Evolutionary conservation across 208 protist species (phyloP).

Genomic region (Acanthamoeba quina): DNA sequence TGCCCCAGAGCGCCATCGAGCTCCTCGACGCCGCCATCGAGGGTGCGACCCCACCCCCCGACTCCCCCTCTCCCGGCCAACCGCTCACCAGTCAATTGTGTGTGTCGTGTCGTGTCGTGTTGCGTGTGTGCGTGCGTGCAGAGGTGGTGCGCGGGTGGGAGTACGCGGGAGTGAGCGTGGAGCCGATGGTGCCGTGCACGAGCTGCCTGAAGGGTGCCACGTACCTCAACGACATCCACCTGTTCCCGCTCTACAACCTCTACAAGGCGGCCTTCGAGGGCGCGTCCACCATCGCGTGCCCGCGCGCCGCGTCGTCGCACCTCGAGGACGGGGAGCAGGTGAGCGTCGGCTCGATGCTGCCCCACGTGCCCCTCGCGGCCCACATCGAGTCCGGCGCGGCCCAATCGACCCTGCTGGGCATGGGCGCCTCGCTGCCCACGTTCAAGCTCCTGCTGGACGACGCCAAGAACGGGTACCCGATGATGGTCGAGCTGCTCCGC

Average conservation of each 20-base stretch:
- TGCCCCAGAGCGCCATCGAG: background rate
- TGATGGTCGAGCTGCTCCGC: slow-evolving; percentile 17
- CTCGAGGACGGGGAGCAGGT: background rate
- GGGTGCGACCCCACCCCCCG: background rate
- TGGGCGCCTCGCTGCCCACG: background rate
- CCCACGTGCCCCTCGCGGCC: background rate
- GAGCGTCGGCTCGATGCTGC: background rate
- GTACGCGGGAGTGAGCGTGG: background rate
- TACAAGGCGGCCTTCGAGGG: background rate
- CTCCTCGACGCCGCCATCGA: background rate
- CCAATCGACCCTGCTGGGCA: background rate
- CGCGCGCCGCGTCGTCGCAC: background rate
- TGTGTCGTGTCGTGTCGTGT: too few species aligned
- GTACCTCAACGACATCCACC: slow-evolving; percentile 8
- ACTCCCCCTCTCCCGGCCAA: background rate
- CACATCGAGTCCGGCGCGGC: background rate
- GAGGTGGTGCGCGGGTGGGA: background rate
- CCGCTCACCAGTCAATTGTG: too few species aligned
- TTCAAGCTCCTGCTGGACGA: background rate
- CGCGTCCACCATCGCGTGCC: background rate
- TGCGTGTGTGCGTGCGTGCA: background rate
- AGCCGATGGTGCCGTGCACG: background rate
- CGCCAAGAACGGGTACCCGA: background rate
- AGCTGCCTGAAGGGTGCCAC: slow-evolving; percentile 5
- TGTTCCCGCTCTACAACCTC: background rate